Base-by-base conservation (phyloP, 805 yeast species). In the Jamesozyma rosinii region DNA sequence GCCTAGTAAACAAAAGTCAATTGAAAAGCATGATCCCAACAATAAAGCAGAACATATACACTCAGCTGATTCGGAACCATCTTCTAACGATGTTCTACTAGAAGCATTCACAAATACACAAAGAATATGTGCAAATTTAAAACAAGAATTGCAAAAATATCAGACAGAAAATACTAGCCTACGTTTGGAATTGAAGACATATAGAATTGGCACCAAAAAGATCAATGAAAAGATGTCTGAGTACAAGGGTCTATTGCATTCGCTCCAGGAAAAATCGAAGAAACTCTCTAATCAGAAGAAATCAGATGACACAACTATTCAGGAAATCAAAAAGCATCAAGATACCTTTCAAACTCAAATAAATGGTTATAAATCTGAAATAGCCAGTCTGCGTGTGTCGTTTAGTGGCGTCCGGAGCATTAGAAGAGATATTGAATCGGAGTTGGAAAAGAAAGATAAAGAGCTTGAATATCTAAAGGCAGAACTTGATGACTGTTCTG, bases 401-500 rank as follows among this genome's bases (percentile, higher is more conserved):
- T 29, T 67, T 14, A 58, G 51, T 3, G 44, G 55, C 9, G 46
- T 60, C 8, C 57, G 57, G 29, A 54, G 52, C 18, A 26, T 46
- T 8, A 65, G 62, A 37, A 37, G 43, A 22, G 50, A 42, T 3
- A 27, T 42, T 3, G 55, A 49, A 26, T 41, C 48, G 17, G 58
- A 58, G 48, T 27, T 52, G 20, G 24, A 47, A 8, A 54, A 42
- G 46, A 60, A 55, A 47, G 47, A 47, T 22, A 64, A 60, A 43
- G 71, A 68, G 18, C 62, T 69, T 15, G 57, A 56, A 15, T 53
- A 57, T 22, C 49, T 69, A 29, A 65, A 61, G 44, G 45, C 59
- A 31, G 68, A 64, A 40, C 47, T 70, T 5, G 70, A 71, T 53
- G 70, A 70, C 43, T 58, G 67, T 20, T 64, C 74, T 9, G 75